phyloP scores from a whole-genome alignment of 345 rosid genomes.

The Citrus mangshanensis region DNA sequence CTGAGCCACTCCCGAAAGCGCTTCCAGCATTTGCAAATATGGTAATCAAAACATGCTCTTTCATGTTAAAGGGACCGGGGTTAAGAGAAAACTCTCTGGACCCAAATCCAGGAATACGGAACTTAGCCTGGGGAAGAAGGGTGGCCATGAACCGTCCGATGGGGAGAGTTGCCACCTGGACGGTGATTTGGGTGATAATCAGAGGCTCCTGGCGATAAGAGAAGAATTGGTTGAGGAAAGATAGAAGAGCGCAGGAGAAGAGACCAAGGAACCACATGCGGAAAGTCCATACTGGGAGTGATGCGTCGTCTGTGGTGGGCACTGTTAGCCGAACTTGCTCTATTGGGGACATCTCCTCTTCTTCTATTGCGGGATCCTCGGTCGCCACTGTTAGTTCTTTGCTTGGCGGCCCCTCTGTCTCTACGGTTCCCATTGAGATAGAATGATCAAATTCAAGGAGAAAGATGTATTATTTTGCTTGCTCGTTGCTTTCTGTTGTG shows the following conservation, averaged over 20 bases:
- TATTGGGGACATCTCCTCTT: conserved; percentile 18
- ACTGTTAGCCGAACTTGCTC: conserved; percentile 30
- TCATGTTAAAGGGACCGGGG: conserved; percentile 37
- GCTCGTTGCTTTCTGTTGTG: background rate
- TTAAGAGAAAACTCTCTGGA: conserved; percentile 27
- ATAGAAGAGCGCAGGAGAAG: conserved; percentile 22
- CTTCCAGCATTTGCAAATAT: conserved; percentile 38
- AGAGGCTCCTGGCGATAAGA: conserved; percentile 28
- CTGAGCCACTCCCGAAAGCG: conserved; percentile 30
- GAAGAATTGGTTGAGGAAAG: conserved; percentile 31
- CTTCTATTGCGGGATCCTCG: background rate
- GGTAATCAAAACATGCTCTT: conserved; percentile 36
- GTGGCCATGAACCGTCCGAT: conserved; percentile 41
- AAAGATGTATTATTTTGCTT: too few relatives aligned
- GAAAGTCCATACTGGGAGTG: conserved; percentile 34
- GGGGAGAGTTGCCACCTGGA: conserved; percentile 35
- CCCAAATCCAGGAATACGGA: conserved; percentile 29
- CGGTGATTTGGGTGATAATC: conserved; percentile 23
- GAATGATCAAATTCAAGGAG: background rate
- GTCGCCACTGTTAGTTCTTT: background rate
- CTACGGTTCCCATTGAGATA: conserved; percentile 16
- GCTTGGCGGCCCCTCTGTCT: conserved; percentile 7
- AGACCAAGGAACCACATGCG: conserved; percentile 33
- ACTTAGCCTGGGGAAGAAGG: conserved; percentile 23
- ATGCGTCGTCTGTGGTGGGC: conserved; percentile 19